Evolutionary conservation across 148 eudicot genomes (phyloP).

Genomic region (Selenicereus undatus): DNA sequence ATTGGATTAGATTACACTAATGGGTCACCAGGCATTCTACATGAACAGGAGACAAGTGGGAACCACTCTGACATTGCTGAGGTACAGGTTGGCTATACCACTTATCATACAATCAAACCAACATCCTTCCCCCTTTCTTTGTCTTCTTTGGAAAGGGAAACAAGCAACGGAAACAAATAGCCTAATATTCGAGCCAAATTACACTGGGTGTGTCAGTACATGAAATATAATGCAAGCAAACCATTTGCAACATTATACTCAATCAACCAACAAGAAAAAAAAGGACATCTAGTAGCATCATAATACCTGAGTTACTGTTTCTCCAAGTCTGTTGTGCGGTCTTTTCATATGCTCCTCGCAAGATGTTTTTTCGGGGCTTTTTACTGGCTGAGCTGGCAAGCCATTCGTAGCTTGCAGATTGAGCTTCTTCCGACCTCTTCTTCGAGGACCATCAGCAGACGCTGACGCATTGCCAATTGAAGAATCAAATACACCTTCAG

Average conservation of each 20-base stretch:
- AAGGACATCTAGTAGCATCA: slow-evolving; percentile 5
- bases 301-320: slow-evolving; percentile 63
- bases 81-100: background rate
- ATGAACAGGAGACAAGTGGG: background rate
- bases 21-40: background rate
- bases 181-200: background rate
- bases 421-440: slow-evolving; percentile 32
- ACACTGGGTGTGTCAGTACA: background rate
- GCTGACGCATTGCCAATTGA: slow-evolving; percentile 20
- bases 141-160: background rate
- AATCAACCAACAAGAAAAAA: background rate
- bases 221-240: background rate
- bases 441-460: slow-evolving; percentile 29
- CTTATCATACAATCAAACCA: background rate
- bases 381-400: slow-evolving; percentile 23
- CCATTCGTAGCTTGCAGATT: slow-evolving; percentile 31
- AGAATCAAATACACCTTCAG: slow-evolving; percentile 24
- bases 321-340: slow-evolving; percentile 51
- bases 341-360: slow-evolving; percentile 33
- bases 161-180: background rate
- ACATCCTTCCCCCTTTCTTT: too few relatives aligned
- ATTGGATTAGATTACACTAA: background rate
- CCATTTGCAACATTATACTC: background rate
- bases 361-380: slow-evolving; percentile 31
- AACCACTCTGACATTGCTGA: background rate